Percentiles rank a stretch among this genome's conserved stretches.
Conservation (phyloP, 345 rosid species). For the Abelmoschus esculentus region DNA sequence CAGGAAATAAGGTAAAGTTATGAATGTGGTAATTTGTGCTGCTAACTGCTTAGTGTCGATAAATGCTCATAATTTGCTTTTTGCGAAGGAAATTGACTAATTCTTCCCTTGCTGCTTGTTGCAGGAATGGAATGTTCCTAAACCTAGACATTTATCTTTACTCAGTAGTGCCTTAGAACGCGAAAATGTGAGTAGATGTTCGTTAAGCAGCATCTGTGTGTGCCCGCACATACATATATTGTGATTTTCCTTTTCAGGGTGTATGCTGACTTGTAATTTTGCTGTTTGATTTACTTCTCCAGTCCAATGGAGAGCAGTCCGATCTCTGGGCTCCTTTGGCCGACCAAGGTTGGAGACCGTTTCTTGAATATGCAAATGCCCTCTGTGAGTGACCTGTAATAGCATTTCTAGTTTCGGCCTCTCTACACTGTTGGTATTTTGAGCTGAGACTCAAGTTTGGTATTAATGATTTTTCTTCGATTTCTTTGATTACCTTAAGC, state of each 20-base stretch:
- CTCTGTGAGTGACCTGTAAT: slow-evolving; percentile 41
- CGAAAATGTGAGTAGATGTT: slow-evolving; percentile 40
- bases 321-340: slow-evolving; percentile 78
- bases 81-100: background rate
- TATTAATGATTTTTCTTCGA: background rate
- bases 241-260: background rate
- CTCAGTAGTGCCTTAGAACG: slow-evolving; percentile 63
- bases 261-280: background rate
- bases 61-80: background rate
- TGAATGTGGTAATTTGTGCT: background rate
- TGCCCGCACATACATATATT: background rate
- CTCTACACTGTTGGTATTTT: background rate
- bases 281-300: slow-evolving; percentile 10
- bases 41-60: background rate
- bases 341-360: slow-evolving; percentile 79
- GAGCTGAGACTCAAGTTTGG: background rate
- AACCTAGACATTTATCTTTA: slow-evolving; percentile 66
- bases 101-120: slow-evolving; percentile 4
- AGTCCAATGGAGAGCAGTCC: slow-evolving; percentile 61
- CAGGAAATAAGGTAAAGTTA: background rate
- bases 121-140: slow-evolving; percentile 68
- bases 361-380: slow-evolving; percentile 30
- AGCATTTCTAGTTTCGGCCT: background rate
- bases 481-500: slow-evolving; percentile 22
- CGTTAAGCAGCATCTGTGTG: background rate